Percentiles rank a stretch among this genome's conserved stretches.
phyloP scores from a whole-genome alignment of 208 protist species.

The Leptomonas seymouri region DNA sequence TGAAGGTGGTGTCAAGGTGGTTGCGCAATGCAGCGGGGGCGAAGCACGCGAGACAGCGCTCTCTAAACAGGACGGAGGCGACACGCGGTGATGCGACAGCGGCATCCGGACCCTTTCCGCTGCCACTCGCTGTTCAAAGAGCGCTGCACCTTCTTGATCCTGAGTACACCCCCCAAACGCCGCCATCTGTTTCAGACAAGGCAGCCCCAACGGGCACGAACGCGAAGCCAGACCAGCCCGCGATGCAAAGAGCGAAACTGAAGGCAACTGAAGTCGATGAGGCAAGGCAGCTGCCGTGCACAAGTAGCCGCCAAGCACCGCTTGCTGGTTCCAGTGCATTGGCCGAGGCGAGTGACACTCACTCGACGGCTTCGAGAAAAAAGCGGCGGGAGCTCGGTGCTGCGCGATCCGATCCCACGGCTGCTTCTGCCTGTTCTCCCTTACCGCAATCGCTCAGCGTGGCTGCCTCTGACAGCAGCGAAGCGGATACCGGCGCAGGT shows the following conservation, averaged over 20 bases:
- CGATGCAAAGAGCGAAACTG: neutral
- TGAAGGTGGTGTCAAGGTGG: slow-evolving; percentile 1
- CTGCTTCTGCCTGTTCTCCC: neutral
- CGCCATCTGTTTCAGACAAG: neutral
- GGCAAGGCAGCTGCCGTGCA: neutral
- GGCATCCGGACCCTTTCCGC: neutral
- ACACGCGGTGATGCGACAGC: neutral
- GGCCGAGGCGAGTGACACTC: too few relatives aligned
- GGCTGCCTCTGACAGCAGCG: neutral
- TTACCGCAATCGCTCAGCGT: neutral
- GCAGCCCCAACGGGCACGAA: neutral
- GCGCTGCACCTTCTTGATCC: neutral
- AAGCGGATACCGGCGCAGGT: neutral
- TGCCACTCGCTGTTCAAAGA: slow-evolving; percentile 3
- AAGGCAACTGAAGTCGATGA: neutral
- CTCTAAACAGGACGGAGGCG: too few relatives aligned
- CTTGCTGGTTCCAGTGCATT: too few relatives aligned
- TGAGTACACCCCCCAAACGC: neutral
- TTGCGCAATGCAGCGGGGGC: neutral
- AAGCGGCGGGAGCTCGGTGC: too few relatives aligned
- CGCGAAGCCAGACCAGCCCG: neutral
- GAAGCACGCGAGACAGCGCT: neutral
- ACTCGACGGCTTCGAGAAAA: too few relatives aligned
- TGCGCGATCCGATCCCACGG: neutral
- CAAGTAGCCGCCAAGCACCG: too few relatives aligned